Base-by-base conservation (phyloP, 352 stramenopile species). In the Phytophthora megakarya region DNA sequence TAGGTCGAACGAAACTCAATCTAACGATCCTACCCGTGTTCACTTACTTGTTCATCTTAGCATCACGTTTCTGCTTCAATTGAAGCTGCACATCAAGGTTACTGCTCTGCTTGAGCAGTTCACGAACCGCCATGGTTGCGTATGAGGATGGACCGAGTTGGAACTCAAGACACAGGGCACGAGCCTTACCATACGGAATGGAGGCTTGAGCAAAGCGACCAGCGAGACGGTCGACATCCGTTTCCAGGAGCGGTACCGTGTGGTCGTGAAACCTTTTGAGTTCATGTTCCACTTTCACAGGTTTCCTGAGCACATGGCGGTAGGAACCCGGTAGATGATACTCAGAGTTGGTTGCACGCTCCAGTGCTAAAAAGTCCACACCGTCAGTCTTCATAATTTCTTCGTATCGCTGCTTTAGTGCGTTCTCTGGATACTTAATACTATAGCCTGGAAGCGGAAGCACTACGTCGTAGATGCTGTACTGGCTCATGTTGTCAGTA, bases 61-160 rank as follows among this genome's bases (percentile, higher is more conserved):
- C 46, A 33, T 69, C 43, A 3, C 72, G 61, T 26, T 79, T 69
- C n/a, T 86, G 55, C 33, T 81, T 82, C 23, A 89, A 58, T 57
- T 80, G 70, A 38, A 89, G 67, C 60, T 90, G 81, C 16, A 87
- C 82, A 37, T 88, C 69, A 25, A 91, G 67, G 58, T 84, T 97
- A 71, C 68, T 98, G 69, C 71, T 96, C 70, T 89, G 86, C 73
- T 98, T 98, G 64, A 98, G 97, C 11, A 99, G 71, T 70, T 99
- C 97, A 53, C 97, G 85, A 43, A 99, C 75, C 8, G 92, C 93
- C 83, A 98, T 97, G 7, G 96, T 99, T 6, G 97, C 97, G 80
- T 99, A 99, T 28, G 93, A 89, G 6, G 92, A 98, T 22, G 93
- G 70, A 52, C 80, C 81, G 21, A 96, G 60, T 40, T 93, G 81